Evolutionary conservation across 2,329 filamentous ascomycete species (phyloP).

Genomic region (Cytospora schulzeri): DNA sequence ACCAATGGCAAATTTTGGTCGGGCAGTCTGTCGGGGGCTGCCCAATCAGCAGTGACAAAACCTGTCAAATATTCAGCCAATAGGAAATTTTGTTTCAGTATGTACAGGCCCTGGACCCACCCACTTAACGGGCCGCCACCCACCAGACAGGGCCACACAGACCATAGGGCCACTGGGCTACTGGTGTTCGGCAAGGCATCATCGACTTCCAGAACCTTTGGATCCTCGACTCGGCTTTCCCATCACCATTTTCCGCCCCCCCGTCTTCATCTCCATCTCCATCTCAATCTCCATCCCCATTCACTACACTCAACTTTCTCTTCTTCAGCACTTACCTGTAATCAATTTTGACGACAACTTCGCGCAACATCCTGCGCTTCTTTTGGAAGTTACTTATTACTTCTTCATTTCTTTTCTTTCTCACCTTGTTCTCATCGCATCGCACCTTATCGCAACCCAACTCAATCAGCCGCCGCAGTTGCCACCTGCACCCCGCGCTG

Average conservation of each 20-base stretch:
- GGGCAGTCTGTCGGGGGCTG: not conserved
- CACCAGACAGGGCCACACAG: too few relatives aligned
- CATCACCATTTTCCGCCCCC: too few relatives aligned
- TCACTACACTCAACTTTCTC: not conserved
- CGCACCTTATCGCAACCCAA: not conserved
- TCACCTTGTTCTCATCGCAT: not conserved
- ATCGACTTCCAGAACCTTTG: not conserved
- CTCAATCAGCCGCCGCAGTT: not conserved
- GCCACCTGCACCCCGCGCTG: conserved; percentile 1
- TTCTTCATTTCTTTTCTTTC: not conserved
- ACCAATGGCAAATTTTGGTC: too few relatives aligned
- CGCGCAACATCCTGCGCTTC: not conserved
- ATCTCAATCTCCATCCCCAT: not conserved
- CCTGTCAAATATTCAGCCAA: not conserved
- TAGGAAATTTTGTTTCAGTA: not conserved
- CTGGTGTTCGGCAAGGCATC: not conserved
- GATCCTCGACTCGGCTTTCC: not conserved
- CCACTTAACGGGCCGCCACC: not conserved
- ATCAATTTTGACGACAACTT: not conserved
- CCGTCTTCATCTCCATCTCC: not conserved
- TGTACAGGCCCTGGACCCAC: not conserved
- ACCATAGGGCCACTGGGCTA: not conserved
- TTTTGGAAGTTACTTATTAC: not conserved
- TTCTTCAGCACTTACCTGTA: not conserved
- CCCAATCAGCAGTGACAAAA: not conserved